Evolutionary conservation across 2,329 filamentous ascomycete species (phyloP), one percentile per base, ranked within the genome.

Genomic region (Magnaporthiopsis incrustans): DNA sequence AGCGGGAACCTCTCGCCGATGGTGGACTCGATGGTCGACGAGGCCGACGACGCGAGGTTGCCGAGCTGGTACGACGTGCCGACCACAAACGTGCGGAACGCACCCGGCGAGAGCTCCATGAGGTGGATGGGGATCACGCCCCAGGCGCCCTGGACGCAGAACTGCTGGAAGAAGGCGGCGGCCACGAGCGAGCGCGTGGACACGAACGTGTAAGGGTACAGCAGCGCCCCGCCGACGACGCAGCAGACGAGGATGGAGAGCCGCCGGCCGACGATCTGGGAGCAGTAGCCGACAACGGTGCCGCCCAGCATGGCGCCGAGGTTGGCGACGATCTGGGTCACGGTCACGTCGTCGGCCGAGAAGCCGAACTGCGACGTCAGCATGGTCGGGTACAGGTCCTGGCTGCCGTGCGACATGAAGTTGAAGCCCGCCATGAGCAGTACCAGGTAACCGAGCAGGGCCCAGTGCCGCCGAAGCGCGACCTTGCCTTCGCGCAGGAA

Each of bases 381-480:
- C 0, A 89, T 91, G 25, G 90, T 81, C 64, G 81, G 77, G 72
- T 85, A 78, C 59, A 79, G 69, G 59, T 72, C 65, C 62, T 66
- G 73, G 70, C 85, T 85, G 22, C 71, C 73, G 67, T 82, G 84
- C 72, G 87, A 82, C 68, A 82, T 84, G 73, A 95, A 96, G 77
- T 96, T 96, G 80, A 96, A 95, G 4, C 91, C 91, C 1, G 91
- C 89, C 91, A 96, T 96, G 56, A 96, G 80, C 26, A 96, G 79
- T 8, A 96, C 90, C 65, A 96, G 80, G 76, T 97, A 97, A 50
- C 87, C 78, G 3, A 97, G 79, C 2, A 96, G 76, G 18, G 91
- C 68, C 92, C 92, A 96, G 75, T 96, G 91, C 14, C 85, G 84
- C 75, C 85, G 88, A 35, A 96, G 71, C 0, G 91, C 92, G 0